These are phyloP conservation scores for Penicillium occitanis DNA, from an alignment of 2,329 filamentous ascomycete species.

Conservation along the genomic window DNA sequence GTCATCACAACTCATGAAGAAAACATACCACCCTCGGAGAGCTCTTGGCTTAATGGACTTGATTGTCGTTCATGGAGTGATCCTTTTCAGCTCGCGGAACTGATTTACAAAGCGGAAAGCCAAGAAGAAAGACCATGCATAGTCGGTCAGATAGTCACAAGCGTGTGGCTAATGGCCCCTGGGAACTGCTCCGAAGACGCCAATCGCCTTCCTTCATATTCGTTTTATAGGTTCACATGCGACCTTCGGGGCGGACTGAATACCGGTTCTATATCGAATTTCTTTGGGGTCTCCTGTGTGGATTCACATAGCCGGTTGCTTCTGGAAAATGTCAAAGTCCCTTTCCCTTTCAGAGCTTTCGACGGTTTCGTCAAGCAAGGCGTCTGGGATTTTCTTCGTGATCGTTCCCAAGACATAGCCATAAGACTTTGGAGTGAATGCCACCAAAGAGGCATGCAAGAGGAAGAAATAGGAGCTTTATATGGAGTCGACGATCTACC, in stretches of 20 bases:
- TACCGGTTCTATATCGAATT: neutral
- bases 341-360: conserved; percentile 1
- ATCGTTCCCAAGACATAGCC: neutral
- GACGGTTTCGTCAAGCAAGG: neutral
- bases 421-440: neutral
- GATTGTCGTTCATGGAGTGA: neutral
- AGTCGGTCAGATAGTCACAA: neutral
- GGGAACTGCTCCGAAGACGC: neutral
- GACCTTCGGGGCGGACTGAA: neutral
- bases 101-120: neutral
- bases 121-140: neutral
- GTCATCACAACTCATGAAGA: neutral
- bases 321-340: neutral
- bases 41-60: neutral
- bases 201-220: neutral
- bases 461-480: neutral
- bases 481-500: neutral
- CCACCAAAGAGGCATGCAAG: neutral
- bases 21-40: neutral
- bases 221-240: neutral
- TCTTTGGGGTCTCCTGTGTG: neutral
- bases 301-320: neutral
- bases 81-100: neutral
- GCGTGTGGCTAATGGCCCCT: neutral
- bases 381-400: neutral